phyloP scores from a whole-genome alignment of 192 early-diverging fungal species.

The Dispira simplex region DNA sequence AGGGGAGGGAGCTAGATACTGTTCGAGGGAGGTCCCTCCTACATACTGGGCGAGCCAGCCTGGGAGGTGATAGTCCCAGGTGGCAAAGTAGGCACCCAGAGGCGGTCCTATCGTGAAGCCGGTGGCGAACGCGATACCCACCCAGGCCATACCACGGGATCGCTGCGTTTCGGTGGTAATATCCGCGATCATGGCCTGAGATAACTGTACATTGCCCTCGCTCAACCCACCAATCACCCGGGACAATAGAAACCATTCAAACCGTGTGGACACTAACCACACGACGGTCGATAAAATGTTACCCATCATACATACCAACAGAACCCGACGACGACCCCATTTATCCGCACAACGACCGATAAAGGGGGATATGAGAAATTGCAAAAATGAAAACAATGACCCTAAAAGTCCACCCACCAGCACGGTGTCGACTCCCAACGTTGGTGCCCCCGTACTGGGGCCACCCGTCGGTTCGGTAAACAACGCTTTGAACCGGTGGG shows the following conservation, averaged over 20 bases:
- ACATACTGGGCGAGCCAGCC: conserved; percentile 11
- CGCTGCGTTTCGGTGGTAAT: conserved; percentile 63
- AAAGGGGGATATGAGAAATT: conserved; percentile 69
- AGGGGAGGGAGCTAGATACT: conserved; percentile 49
- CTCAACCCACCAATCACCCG: conserved; percentile 84
- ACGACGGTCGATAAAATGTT: conserved; percentile 76
- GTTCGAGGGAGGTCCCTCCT: conserved; percentile 18
- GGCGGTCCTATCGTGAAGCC: conserved; percentile 94
- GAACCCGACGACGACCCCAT: conserved; percentile 61
- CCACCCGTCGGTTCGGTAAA: conserved; percentile 22
- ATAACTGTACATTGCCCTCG: conserved; percentile 96
- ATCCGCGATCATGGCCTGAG: conserved; percentile 90
- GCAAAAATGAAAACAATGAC: conserved; percentile 86
- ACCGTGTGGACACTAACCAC: conserved; percentile 82
- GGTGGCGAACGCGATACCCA: conserved; percentile 92
- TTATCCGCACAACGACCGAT: conserved; percentile 71
- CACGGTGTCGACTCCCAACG: conserved; percentile 28
- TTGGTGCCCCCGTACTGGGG: conserved; percentile 4
- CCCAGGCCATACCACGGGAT: conserved; percentile 74
- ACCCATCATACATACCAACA: conserved; percentile 84
- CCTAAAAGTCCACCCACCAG: conserved; percentile 85
- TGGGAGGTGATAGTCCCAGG: conserved; percentile 7
- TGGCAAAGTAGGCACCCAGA: conserved; percentile 64
- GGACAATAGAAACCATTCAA: conserved; percentile 68
- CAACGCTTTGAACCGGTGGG: conserved; percentile 21